Percentiles rank a stretch among this genome's conserved stretches.
phyloP scores from a whole-genome alignment of 2,329 filamentous ascomycete genomes.

The Botrytis galanthina region DNA sequence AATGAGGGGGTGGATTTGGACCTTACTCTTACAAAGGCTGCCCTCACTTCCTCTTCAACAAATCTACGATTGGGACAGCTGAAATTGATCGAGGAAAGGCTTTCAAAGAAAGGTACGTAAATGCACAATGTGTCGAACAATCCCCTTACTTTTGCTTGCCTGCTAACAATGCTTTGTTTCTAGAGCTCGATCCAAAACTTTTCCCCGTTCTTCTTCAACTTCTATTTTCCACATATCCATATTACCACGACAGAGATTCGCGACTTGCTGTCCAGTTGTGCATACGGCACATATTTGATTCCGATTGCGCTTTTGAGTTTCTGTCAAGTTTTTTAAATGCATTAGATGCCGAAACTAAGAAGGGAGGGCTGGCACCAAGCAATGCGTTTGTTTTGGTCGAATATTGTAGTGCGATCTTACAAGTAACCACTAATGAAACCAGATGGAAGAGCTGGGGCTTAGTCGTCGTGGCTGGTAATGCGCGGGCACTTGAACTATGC shows the following conservation, averaged over 20 bases:
- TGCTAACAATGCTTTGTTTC: constrained; percentile 3
- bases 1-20: constrained; percentile 51
- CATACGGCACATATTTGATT: constrained; percentile 64
- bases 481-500: constrained; percentile 75
- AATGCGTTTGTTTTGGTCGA: constrained; percentile 88
- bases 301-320: constrained; percentile 52
- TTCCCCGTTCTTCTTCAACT: constrained; percentile 61
- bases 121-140: constrained; percentile 27
- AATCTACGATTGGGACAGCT: constrained; percentile 53
- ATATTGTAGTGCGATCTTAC: constrained; percentile 81
- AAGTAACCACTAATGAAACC: constrained; percentile 61
- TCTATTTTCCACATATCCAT: constrained; percentile 82
- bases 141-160: constrained; percentile 3
- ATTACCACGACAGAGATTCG: constrained; percentile 83
- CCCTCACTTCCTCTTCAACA: constrained; percentile 62
- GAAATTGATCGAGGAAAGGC: constrained; percentile 54
- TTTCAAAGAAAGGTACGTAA: constrained; percentile 51
- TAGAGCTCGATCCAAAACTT: constrained; percentile 42
- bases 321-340: constrained; percentile 64
- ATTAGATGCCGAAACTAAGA: constrained; percentile 70
- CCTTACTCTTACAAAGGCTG: constrained; percentile 48
- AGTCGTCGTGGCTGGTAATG: constrained; percentile 66
- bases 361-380: constrained; percentile 70
- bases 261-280: constrained; percentile 81
- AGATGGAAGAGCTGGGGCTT: constrained; percentile 63